Evolutionary conservation across 352 stramenopile genomes (phyloP).

Genomic region (Blastocystis sp.): DNA sequence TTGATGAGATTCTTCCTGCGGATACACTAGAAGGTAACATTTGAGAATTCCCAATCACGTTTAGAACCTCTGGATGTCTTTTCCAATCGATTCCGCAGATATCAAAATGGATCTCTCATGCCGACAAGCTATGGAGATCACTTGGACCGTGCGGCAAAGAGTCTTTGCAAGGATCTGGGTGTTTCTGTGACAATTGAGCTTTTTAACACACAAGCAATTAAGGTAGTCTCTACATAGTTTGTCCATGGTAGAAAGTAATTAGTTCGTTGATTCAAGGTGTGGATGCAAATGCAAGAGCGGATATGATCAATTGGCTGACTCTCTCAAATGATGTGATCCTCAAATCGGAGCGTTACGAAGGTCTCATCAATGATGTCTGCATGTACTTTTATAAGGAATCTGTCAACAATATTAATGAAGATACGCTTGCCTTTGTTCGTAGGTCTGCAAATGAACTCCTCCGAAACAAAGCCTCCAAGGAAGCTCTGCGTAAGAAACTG

Average conservation of each 20-base stretch:
- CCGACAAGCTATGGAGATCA: constrained; percentile 59
- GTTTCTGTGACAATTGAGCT: constrained; percentile 51
- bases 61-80: constrained; percentile 54
- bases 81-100: constrained; percentile 29
- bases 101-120: constrained; percentile 53
- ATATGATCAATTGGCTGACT: constrained; percentile 57
- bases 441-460: constrained; percentile 54
- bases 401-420: constrained; percentile 58
- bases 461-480: constrained; percentile 60
- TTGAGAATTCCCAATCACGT: not conserved
- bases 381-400: constrained; percentile 54
- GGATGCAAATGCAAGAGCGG: not conserved
- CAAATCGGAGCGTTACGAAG: constrained; percentile 54
- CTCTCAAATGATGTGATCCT: constrained; percentile 51
- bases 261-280: constrained; percentile 10
- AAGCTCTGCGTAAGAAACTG: constrained; percentile 52
- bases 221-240: not conserved
- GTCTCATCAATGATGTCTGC: constrained; percentile 54
- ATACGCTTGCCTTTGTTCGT: constrained; percentile 45
- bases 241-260: constrained; percentile 40
- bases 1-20: constrained; percentile 39
- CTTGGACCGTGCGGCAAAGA: constrained; percentile 51
- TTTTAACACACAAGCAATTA: constrained; percentile 61
- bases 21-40: constrained; percentile 18
- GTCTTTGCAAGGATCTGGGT: constrained; percentile 61